Evolutionary conservation across 176 grass and related monocot species (phyloP), one percentile per base, ranked within the genome.

Genomic region (Avena atlantica): DNA sequence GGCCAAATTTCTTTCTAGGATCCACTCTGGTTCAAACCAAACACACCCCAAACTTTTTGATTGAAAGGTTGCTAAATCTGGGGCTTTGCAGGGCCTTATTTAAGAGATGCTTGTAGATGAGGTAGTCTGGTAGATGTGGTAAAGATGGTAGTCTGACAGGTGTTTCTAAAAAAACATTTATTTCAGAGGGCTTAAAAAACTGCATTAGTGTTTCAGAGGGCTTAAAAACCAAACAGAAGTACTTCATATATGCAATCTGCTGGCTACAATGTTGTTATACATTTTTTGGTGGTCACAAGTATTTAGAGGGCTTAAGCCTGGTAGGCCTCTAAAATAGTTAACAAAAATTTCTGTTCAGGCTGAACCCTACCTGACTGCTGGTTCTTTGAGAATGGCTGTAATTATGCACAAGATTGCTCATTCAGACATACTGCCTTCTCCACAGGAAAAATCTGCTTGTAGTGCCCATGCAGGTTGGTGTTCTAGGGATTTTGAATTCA

Each of bases 361-460:
- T 87, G 96, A 98, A 74, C 96, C 93, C 36, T 98, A 93, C 67
- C 96, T 93, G 7, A 98, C 96, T 44, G 95, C 96, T 84, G 96
- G 96, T 84, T 92, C 91, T 61, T 78, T 98, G 76, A 88, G 83
- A 80, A 95, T 94, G 93, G 37, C 88, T 63, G 91, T 87, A n/a
- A 86, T 95, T 42, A 89, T 92, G 56, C 78, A 84, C 80, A 98
- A 92, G 91, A 93, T 74, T 9, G 77, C 86, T 62, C 67, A 67
- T 81, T 47, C 36, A 5, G 86, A 87, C 27, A 86, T 79, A 68
- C 75, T 90, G 80, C 47, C 91, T 89, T 98, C 91, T 0, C 87
- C 91, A 83, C 88, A 88, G 81, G 90, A 93, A 81, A 95, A 79
- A 56, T 79, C 81, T 45, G 31, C 20, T 56, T 65, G 57, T 59